Base-by-base conservation (phyloP, 768 basidiomycete genomes). In the Tephrocybe sp. region DNA sequence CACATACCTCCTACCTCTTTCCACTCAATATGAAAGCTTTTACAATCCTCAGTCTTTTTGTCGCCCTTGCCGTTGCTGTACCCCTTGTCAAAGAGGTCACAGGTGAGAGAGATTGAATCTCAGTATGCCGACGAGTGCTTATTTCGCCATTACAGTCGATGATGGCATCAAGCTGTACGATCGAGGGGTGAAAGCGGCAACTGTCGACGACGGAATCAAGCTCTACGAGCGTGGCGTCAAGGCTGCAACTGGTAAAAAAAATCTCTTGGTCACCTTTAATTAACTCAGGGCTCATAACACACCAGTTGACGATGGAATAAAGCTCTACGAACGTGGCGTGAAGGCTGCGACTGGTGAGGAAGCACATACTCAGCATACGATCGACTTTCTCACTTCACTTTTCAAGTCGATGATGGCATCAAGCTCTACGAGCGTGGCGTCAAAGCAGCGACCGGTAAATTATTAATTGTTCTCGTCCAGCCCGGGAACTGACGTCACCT, bases 51-150 rank as follows among this genome's bases (percentile, higher is more conserved):
- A 38, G 25, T n/a, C 18, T 53, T 34, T 53, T 53, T 39, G 25
- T 53, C 12, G 36, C 46, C 11, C 33, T 53, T n/a, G 45, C 52
- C 23, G 40, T 46, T 8, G 52, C 52, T 25, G 40, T 17, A 34
- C 52, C 52, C 3, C 24, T 43, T 8, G 51, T 52, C 28, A 49
- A 49, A 17, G 48, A 49, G 30, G 48, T 34, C 10, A 49, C 48
- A 42, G 48, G 48, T 49, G 20, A 30, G 38, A 15, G 15, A 17
- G 6, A 5, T 20, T 39, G 15, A 8, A 4, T 30, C 11, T 30
- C 11, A 30, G 28, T 5, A 30, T 30, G 11, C 11, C 11, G 11
- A 30, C 28, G 28, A 30, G 11, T 5, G 11, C 28, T 30, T 30
- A 30, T 30, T 30, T 30, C 15, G 26, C 14, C 11, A 3, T 43